A percentile compares a stretch with the other conserved stretches of the same genome.
Conservation (phyloP, 2,329 filamentous ascomycete genomes). For the Zopfia rhizophila region DNA sequence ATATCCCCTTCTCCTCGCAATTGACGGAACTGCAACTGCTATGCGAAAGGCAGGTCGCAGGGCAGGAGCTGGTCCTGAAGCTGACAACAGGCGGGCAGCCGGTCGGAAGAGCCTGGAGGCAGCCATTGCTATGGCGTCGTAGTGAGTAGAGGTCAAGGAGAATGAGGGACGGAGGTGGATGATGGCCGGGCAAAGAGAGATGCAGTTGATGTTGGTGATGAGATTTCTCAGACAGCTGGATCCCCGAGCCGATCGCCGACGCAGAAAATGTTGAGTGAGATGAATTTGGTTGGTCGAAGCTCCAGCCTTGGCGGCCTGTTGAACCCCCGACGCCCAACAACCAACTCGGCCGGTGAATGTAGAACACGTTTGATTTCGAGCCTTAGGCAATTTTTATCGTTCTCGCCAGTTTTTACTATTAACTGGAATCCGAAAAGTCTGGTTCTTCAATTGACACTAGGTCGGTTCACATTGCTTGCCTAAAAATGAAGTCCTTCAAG, state of each 20-base stretch:
- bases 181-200: conserved; percentile 36
- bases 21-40: conserved; percentile 58
- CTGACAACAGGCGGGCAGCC: conserved; percentile 70
- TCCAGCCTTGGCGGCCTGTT: conserved; percentile 14
- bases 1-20: conserved; percentile 64
- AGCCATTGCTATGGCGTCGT: conserved; percentile 59
- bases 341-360: too few relatives aligned
- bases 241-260: conserved; percentile 1
- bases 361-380: too few relatives aligned
- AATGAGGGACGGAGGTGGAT: conserved; percentile 34
- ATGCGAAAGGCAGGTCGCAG: conserved; percentile 64
- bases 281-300: conserved; percentile 15
- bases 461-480: too few relatives aligned
- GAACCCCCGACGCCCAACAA: conserved; percentile 1
- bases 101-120: conserved; percentile 71
- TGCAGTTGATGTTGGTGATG: conserved; percentile 35
- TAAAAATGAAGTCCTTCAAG: too few relatives aligned
- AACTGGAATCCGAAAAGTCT: too few relatives aligned
- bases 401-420: too few relatives aligned
- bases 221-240: conserved; percentile 17
- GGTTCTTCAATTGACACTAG: too few relatives aligned
- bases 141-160: conserved; percentile 25
- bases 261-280: conserved; percentile 22
- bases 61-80: conserved; percentile 62
- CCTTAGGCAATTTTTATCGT: too few relatives aligned